Evolutionary conservation across 805 yeast genomes (phyloP).

Genomic region (Schizosaccharomyces lindneri): DNA sequence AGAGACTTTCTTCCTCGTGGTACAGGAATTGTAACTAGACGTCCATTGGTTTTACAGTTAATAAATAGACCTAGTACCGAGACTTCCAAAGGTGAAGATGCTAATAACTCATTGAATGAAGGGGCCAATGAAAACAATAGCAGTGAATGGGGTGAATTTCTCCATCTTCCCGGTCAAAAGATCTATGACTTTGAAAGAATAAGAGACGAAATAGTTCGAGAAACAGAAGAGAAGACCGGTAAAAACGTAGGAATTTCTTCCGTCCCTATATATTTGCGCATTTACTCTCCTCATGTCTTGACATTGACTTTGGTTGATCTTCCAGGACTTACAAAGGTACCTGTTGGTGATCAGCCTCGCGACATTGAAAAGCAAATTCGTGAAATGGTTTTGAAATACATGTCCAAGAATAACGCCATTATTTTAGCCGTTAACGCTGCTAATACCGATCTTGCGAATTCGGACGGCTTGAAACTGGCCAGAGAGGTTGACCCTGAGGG

Average conservation of each 20-base stretch:
- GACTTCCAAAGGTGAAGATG: conserved; percentile 5
- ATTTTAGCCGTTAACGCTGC: conserved; percentile 88
- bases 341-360: conserved; percentile 95
- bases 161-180: conserved; percentile 72
- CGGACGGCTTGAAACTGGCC: conserved; percentile 87
- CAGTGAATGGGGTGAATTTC: conserved; percentile 94
- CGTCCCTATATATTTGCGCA: conserved; percentile 75
- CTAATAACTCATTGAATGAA: conserved; percentile 10
- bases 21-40: conserved; percentile 75
- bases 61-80: conserved; percentile 36
- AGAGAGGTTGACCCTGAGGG: conserved; percentile 97
- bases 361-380: conserved; percentile 88
- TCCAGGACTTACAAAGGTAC: conserved; percentile 94
- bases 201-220: conserved; percentile 71
- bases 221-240: conserved; percentile 62
- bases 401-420: conserved; percentile 86
- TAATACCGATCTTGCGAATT: conserved; percentile 87
- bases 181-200: conserved; percentile 74
- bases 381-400: conserved; percentile 77
- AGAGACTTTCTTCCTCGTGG: conserved; percentile 68
- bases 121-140: conserved; percentile 12
- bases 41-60: conserved; percentile 59
- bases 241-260: conserved; percentile 65
- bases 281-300: conserved; percentile 79
- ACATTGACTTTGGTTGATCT: conserved; percentile 86